Conservation (phyloP, 257 asterid genomes). For the Penstemon davidsonii region DNA sequence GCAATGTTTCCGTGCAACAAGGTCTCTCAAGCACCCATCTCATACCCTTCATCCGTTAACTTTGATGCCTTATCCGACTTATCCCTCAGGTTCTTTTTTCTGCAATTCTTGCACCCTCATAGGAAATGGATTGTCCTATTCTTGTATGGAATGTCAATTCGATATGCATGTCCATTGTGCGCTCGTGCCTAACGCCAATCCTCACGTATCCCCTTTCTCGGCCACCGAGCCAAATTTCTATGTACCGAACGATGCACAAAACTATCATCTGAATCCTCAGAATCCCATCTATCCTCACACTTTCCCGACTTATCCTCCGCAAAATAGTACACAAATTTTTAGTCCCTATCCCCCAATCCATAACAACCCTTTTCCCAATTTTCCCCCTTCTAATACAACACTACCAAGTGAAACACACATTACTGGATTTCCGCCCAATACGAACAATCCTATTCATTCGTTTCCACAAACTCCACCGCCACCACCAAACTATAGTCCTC, state of each 20-base stretch:
- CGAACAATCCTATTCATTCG: not conserved
- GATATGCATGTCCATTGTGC: conserved; percentile 73
- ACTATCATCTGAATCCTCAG: not conserved
- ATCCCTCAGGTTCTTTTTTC: conserved; percentile 47
- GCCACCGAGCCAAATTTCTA: too few relatives aligned
- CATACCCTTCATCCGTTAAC: conserved; percentile 62
- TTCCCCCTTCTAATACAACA: conserved; percentile 3
- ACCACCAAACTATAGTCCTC: conserved; percentile 10
- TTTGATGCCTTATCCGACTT: conserved; percentile 56
- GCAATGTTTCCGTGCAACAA: conserved; percentile 52
- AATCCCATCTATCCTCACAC: conserved; percentile 8
- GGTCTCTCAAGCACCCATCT: conserved; percentile 51
- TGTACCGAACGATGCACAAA: not conserved
- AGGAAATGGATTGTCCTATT: conserved; percentile 57
- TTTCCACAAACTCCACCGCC: conserved; percentile 4
- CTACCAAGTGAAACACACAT: not conserved
- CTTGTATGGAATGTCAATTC: conserved; percentile 64
- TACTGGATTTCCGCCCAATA: not conserved
- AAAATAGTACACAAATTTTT: not conserved
- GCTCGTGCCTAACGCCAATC: conserved; percentile 17
- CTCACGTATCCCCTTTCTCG: conserved; percentile 31
- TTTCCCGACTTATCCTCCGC: conserved; percentile 6
- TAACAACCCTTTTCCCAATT: not conserved
- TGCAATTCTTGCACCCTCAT: conserved; percentile 53
- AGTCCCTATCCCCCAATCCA: conserved; percentile 10